A percentile compares a stretch with the other conserved stretches of the same genome.
These are phyloP conservation scores for Cadophora sp. DNA, from an alignment of 2,329 filamentous ascomycete genomes.

Conservation along the genomic window DNA sequence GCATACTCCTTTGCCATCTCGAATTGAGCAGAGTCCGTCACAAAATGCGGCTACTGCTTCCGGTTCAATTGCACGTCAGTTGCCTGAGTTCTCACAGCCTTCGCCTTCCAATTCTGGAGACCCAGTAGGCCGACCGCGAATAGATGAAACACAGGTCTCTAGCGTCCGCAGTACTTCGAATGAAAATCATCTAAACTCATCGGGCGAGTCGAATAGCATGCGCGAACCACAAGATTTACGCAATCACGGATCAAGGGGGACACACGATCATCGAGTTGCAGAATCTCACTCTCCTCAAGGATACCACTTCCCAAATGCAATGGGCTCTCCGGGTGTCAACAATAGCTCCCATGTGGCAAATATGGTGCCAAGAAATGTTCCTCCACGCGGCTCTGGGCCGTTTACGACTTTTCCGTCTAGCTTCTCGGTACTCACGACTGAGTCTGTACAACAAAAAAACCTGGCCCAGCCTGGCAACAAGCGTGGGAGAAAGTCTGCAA, in stretches of 20 bases:
- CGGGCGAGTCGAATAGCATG: not conserved
- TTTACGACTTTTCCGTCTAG: constrained; percentile 23
- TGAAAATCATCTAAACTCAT: not conserved
- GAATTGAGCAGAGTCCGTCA: not conserved
- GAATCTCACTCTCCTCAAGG: not conserved
- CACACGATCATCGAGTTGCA: not conserved
- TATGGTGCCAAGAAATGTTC: not conserved
- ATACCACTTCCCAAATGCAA: not conserved
- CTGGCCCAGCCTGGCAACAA: not conserved
- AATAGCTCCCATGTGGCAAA: not conserved
- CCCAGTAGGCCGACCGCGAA: not conserved
- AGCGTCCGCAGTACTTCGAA: not conserved
- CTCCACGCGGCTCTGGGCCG: not conserved
- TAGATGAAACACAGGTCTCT: not conserved
- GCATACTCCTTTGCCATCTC: not conserved
- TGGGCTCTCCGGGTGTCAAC: not conserved
- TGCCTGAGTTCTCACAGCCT: not conserved
- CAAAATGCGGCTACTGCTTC: not conserved
- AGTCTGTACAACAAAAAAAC: constrained; percentile 16
- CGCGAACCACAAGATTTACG: not conserved
- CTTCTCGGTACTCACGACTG: constrained; percentile 19
- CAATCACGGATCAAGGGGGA: not conserved
- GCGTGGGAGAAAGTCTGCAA: constrained; percentile 5
- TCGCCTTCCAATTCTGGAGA: not conserved
- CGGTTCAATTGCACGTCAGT: not conserved